These are phyloP conservation scores for Annona cherimola DNA, from an alignment of 164 flowering plant genomes.

Conservation along the genomic window DNA sequence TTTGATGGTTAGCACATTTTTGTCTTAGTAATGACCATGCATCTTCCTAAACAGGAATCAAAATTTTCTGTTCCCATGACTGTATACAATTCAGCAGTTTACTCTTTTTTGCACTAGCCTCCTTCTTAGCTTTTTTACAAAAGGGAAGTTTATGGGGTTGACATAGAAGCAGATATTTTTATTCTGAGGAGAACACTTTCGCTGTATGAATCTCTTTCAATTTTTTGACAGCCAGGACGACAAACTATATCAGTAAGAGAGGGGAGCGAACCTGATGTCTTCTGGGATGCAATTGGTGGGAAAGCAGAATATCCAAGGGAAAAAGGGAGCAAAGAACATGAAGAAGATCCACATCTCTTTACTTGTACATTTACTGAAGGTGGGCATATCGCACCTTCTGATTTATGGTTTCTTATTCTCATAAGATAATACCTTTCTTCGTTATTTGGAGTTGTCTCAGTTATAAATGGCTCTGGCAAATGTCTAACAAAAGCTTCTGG, in stretches of 20 bases:
- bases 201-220: not conserved
- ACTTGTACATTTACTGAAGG: conserved; percentile 34
- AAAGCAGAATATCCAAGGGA: conserved; percentile 54
- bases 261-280: conserved; percentile 65
- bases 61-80: not conserved
- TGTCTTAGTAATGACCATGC: not conserved
- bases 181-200: not conserved
- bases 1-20: not conserved
- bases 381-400: conserved; percentile 15
- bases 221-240: conserved; percentile 49
- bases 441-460: conserved; percentile 21
- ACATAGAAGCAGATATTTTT: not conserved
- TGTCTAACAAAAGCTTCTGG: conserved; percentile 36
- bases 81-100: not conserved
- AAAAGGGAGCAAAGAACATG: conserved; percentile 27
- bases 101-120: not conserved
- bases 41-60: not conserved
- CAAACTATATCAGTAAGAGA: conserved; percentile 61
- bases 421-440: conserved; percentile 19
- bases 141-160: not conserved
- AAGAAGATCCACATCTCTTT: conserved; percentile 67
- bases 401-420: conserved; percentile 10
- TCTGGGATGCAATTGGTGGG: conserved; percentile 66
- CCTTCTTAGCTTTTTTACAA: not conserved
- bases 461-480: conserved; percentile 23